Percentiles rank a stretch among this genome's conserved stretches.
Conservation (phyloP, 441 rosid genomes). For the Erysimum pusillum region DNA sequence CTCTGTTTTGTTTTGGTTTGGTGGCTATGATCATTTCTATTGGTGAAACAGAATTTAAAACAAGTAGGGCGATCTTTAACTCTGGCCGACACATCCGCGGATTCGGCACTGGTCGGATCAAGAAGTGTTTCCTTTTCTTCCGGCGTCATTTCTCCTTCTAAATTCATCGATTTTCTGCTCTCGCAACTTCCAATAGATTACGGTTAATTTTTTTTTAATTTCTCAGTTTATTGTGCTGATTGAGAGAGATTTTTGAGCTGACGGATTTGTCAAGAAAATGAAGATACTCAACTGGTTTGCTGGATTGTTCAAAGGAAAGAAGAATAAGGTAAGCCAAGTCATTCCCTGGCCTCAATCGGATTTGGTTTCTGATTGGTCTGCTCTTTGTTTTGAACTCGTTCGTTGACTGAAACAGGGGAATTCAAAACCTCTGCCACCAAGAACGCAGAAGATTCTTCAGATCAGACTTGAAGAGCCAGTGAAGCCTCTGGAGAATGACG, state of each 20-base stretch:
- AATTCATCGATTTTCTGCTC: constrained; percentile 45
- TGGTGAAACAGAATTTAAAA: neutral
- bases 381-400: neutral
- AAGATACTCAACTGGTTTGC: constrained; percentile 61
- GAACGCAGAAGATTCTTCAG: constrained; percentile 55
- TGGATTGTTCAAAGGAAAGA: constrained; percentile 49
- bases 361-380: too few relatives aligned
- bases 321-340: constrained; percentile 31
- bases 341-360: too few relatives aligned
- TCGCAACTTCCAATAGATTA: constrained; percentile 82
- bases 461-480: constrained; percentile 65
- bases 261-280: constrained; percentile 47
- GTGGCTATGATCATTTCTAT: constrained; percentile 13
- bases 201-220: constrained; percentile 55
- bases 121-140: constrained; percentile 54
- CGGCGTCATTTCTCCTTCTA: constrained; percentile 44
- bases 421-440: constrained; percentile 45
- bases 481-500: constrained; percentile 62
- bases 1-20: neutral
- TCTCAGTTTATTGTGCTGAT: neutral
- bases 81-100: constrained; percentile 75
- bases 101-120: constrained; percentile 57
- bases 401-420: constrained; percentile 50
- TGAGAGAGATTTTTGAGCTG: neutral
- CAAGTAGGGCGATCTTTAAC: constrained; percentile 43